A percentile compares a stretch with the other conserved stretches of the same genome.
Evolutionary conservation across 495 filamentous ascomycete genomes (phyloP).

Genomic region (Margaritispora aquatica): DNA sequence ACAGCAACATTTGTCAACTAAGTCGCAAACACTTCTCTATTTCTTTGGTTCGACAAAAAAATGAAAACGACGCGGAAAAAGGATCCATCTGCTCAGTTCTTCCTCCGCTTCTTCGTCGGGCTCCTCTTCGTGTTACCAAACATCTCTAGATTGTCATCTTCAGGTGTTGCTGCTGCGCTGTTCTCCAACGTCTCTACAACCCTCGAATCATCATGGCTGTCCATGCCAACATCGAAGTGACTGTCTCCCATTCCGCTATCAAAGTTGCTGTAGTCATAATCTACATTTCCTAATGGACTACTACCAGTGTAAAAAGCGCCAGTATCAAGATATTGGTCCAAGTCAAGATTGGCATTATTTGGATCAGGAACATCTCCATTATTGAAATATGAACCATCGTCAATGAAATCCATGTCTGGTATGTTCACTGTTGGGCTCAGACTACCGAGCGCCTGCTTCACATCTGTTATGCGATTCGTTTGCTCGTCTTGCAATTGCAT

Average conservation of each 20-base stretch:
- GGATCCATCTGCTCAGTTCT: slow-evolving; percentile 8
- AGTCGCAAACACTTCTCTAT: too few relatives aligned
- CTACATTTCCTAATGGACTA: slow-evolving; percentile 13
- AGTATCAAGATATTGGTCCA: slow-evolving; percentile 64
- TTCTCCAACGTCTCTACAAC: slow-evolving; percentile 13
- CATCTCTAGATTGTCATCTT: not conserved
- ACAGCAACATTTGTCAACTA: too few relatives aligned
- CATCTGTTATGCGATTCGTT: slow-evolving; percentile 59
- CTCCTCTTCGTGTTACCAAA: not conserved
- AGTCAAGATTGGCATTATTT: slow-evolving; percentile 40
- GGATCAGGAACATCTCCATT: slow-evolving; percentile 27
- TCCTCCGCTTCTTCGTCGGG: slow-evolving; percentile 16
- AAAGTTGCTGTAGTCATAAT: slow-evolving; percentile 11
- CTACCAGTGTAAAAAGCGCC: slow-evolving; percentile 43
- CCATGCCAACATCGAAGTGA: slow-evolving; percentile 24
- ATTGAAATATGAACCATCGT: slow-evolving; percentile 34
- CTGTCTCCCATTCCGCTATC: slow-evolving; percentile 14
- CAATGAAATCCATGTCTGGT: slow-evolving; percentile 50
- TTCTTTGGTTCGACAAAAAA: too few relatives aligned
- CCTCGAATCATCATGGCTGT: slow-evolving; percentile 11
- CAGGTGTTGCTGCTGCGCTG: slow-evolving; percentile 17
- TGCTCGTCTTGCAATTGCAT: slow-evolving; percentile 69
- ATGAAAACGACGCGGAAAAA: not conserved
- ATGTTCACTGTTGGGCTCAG: slow-evolving; percentile 75
- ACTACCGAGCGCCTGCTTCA: slow-evolving; percentile 66